phyloP scores from a whole-genome alignment of 2,329 filamentous ascomycete genomes.

The Colletotrichum incanum region DNA sequence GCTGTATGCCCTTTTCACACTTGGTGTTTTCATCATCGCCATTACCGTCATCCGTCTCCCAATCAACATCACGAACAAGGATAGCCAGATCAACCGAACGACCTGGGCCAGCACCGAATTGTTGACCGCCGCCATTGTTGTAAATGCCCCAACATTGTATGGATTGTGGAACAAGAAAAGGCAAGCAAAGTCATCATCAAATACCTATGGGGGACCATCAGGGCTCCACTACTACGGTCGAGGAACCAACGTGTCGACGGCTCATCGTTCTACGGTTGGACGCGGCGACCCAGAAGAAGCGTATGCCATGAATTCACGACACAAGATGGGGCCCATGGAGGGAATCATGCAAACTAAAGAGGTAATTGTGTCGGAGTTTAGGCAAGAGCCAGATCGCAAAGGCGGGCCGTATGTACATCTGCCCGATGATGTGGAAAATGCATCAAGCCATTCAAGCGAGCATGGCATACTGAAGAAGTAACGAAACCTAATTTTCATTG shows the following conservation, averaged over 20 bases:
- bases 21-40: conserved; percentile 57
- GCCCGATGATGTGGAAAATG: conserved; percentile 35
- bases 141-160: conserved; percentile 57
- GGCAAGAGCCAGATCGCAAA: conserved; percentile 31
- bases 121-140: conserved; percentile 48
- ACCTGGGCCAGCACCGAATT: conserved; percentile 58
- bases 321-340: conserved; percentile 32
- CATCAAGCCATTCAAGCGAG: conserved; percentile 28
- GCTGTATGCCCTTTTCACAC: conserved; percentile 53
- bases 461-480: conserved; percentile 32
- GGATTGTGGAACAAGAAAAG: conserved; percentile 51
- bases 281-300: conserved; percentile 4
- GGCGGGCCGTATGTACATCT: conserved; percentile 33
- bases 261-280: conserved; percentile 28
- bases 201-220: conserved; percentile 34
- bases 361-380: conserved; percentile 39
- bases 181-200: conserved; percentile 45
- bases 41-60: conserved; percentile 57
- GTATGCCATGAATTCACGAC: conserved; percentile 28
- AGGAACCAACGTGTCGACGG: conserved; percentile 29
- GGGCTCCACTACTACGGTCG: conserved; percentile 35
- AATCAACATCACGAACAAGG: conserved; percentile 54
- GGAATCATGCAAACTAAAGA: conserved; percentile 42
- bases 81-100: conserved; percentile 54
- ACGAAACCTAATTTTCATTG: conserved; percentile 3